Evolutionary conservation across 1,284 basidiomycete genomes (phyloP).

Genomic region (Marasmius sp.): DNA sequence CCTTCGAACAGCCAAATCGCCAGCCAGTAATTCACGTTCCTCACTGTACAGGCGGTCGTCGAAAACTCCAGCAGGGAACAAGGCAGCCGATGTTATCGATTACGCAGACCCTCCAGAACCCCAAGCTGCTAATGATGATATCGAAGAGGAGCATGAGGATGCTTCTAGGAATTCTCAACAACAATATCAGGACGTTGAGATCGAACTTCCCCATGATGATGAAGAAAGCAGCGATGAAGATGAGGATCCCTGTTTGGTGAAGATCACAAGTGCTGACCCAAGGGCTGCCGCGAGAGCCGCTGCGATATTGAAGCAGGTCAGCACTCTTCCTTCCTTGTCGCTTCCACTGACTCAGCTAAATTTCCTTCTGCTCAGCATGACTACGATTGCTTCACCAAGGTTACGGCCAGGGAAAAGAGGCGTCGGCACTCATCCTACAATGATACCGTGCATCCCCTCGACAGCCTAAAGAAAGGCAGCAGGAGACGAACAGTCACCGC

Average conservation of each 20-base stretch:
- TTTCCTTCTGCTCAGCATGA: slow-evolving; percentile 61
- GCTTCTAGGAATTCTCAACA: background rate
- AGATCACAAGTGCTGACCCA: slow-evolving; percentile 81
- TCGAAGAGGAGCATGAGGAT: background rate
- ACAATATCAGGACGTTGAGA: background rate
- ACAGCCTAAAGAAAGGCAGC: slow-evolving; percentile 25
- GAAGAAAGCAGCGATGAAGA: slow-evolving; percentile 25
- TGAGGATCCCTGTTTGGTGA: slow-evolving; percentile 52
- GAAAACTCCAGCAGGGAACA: background rate
- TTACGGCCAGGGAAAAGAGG: slow-evolving; percentile 22
- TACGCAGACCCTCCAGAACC: background rate
- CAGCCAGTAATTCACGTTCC: background rate
- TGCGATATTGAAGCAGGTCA: slow-evolving; percentile 82
- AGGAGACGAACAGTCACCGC: slow-evolving; percentile 8
- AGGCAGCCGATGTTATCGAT: background rate
- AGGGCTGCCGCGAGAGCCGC: slow-evolving; percentile 85
- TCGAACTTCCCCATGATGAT: background rate
- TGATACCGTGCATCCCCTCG: slow-evolving; percentile 16
- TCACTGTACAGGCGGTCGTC: background rate
- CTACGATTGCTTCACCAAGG: slow-evolving; percentile 75
- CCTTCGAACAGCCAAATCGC: background rate
- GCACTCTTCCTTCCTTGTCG: slow-evolving; percentile 18
- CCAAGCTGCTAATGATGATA: background rate
- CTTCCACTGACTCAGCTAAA: slow-evolving; percentile 7
- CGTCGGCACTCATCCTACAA: slow-evolving; percentile 8